phyloP scores from a whole-genome alignment of 2,329 filamentous ascomycete genomes.

The Fusarium sp. region DNA sequence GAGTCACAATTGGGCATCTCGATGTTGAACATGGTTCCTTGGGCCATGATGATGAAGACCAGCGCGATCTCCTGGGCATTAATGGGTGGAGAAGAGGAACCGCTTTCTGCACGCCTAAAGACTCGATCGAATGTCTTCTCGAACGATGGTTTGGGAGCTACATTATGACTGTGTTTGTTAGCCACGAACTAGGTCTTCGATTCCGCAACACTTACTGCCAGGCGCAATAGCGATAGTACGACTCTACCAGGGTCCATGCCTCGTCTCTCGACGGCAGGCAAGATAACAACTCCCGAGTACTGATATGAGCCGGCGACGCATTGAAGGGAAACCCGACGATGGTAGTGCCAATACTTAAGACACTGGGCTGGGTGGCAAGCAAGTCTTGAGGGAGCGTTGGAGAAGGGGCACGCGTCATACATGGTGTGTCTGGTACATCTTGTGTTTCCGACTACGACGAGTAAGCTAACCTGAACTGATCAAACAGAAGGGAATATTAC shows the following conservation, averaged over 20 bases:
- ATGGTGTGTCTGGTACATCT: conserved; percentile 5
- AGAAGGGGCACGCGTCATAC: conserved; percentile 1
- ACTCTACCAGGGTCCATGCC: conserved; percentile 3
- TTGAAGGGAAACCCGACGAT: not conserved
- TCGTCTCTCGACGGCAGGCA: conserved; percentile 1
- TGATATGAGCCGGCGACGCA: not conserved
- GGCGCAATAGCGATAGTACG: conserved; percentile 7
- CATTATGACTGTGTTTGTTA: not conserved
- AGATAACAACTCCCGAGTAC: not conserved
- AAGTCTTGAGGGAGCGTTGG: not conserved
- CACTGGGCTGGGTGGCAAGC: not conserved
- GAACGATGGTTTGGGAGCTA: conserved; percentile 2
- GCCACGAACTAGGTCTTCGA: not conserved
- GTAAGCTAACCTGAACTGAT: not conserved
- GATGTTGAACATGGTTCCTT: conserved; percentile 15
- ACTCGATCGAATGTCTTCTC: conserved; percentile 7
- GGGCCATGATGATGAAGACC: conserved; percentile 11
- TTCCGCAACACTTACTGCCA: not conserved
- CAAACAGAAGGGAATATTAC: not conserved
- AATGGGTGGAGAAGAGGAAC: not conserved
- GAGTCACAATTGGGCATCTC: conserved; percentile 15
- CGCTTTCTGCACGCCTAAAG: conserved; percentile 1
- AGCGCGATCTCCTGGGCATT: conserved; percentile 6
- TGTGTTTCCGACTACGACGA: conserved; percentile 3
- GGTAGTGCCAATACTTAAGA: not conserved